A percentile compares a stretch with the other conserved stretches of the same genome.
phyloP scores from a whole-genome alignment of 768 basidiomycete genomes.

The Inosperma sp. region DNA sequence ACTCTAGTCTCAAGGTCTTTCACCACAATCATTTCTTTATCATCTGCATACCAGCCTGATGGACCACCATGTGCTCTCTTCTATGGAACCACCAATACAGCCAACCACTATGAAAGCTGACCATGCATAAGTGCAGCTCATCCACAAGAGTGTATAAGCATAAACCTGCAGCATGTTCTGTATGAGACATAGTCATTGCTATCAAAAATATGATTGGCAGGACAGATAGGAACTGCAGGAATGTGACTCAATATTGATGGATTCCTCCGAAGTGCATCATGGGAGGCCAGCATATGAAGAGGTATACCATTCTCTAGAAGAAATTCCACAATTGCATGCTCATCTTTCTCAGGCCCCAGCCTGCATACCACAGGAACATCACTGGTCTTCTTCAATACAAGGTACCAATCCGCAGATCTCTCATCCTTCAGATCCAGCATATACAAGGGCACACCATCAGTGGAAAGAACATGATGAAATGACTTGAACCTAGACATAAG shows the following conservation, averaged over 20 bases:
- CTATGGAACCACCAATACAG: slow-evolving; percentile 5
- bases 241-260: too few species aligned
- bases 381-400: background rate
- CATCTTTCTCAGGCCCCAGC: background rate
- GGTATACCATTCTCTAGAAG: slow-evolving; percentile 4
- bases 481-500: background rate
- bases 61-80: slow-evolving; percentile 13
- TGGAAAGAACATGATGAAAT: background rate
- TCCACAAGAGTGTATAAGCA: slow-evolving; percentile 12
- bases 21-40: slow-evolving; percentile 3
- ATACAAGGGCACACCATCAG: background rate
- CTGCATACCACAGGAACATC: slow-evolving; percentile 4
- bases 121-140: slow-evolving; percentile 15
- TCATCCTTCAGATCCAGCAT: slow-evolving; percentile 1
- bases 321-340: slow-evolving; percentile 3
- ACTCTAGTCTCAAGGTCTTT: background rate
- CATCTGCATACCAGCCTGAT: background rate
- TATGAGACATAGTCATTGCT: slow-evolving; percentile 10
- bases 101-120: slow-evolving; percentile 13
- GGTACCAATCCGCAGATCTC: background rate
- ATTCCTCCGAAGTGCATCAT: background rate
- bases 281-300: background rate
- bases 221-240: background rate
- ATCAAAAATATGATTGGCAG: background rate
- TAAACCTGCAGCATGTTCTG: background rate